Evolutionary conservation across 169 alveolate genomes (phyloP).

Genomic region (Perkinsus chesapeaki): DNA sequence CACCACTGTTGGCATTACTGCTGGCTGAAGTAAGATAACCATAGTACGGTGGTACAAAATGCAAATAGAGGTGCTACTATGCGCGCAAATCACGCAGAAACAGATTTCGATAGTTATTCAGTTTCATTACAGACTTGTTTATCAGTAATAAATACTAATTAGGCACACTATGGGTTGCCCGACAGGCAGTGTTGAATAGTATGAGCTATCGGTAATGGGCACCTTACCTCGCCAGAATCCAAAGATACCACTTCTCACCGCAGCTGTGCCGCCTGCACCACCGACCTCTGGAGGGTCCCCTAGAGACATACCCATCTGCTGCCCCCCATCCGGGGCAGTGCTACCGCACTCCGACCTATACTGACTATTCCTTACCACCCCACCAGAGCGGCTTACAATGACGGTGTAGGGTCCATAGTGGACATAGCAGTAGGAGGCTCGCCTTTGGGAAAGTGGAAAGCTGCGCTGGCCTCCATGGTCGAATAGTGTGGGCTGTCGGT

Average conservation of each 20-base stretch:
- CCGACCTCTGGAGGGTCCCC: not conserved
- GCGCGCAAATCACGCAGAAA: no score
- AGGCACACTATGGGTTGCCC: no score
- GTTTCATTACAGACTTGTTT: no score
- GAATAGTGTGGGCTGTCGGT: not conserved
- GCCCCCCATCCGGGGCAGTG: not conserved
- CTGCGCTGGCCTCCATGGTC: not conserved
- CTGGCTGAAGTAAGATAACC: not conserved
- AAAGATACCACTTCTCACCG: not conserved
- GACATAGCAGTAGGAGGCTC: not conserved
- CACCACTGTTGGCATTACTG: not conserved
- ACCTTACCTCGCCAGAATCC: not conserved
- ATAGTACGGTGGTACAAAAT: no score
- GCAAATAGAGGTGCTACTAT: no score
- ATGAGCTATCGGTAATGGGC: not conserved
- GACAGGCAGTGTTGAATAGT: no score
- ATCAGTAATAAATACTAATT: no score
- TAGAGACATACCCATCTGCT: not conserved
- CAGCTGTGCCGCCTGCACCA: not conserved
- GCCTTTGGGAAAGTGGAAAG: not conserved
- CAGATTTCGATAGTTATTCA: no score
- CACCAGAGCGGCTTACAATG: not conserved
- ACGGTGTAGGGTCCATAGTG: not conserved
- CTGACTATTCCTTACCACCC: not conserved
- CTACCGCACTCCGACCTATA: not conserved